Percentiles rank a stretch among this genome's conserved stretches.
phyloP scores from a whole-genome alignment of 306 rosid species.

The Medicago lupulina region DNA sequence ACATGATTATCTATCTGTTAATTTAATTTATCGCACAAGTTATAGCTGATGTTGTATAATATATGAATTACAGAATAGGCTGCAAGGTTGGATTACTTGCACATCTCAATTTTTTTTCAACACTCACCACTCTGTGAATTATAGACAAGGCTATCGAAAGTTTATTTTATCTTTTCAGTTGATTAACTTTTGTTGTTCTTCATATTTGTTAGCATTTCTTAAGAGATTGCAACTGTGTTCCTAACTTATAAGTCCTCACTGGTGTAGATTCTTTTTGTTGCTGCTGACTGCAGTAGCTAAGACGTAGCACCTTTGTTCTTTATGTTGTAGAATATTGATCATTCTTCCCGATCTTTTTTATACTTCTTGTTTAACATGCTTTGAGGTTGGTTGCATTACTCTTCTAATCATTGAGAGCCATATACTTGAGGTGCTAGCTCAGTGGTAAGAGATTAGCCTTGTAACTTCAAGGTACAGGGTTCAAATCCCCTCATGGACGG shows the following conservation, averaged over 20 bases:
- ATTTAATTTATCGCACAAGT: slow-evolving; percentile 20
- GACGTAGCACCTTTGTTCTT: neutral
- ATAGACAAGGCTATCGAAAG: slow-evolving; percentile 9
- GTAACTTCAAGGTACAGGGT: no score
- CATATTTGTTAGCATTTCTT: slow-evolving; percentile 20
- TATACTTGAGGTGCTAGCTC: no score
- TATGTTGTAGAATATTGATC: neutral
- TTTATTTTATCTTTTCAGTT: slow-evolving; percentile 5
- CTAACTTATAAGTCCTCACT: neutral
- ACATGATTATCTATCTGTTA: slow-evolving; percentile 12
- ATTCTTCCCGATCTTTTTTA: neutral
- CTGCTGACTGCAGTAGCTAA: neutral
- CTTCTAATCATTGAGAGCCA: neutral
- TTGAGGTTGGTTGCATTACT: neutral
- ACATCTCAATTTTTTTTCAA: neutral
- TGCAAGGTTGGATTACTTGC: neutral
- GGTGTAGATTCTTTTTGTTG: neutral
- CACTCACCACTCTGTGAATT: neutral
- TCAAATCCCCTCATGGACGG: no score
- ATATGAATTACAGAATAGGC: neutral
- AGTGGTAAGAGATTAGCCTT: no score
- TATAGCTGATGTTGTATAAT: slow-evolving; percentile 11
- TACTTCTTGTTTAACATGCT: neutral
- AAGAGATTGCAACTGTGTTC: neutral
- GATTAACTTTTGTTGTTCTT: slow-evolving; percentile 1